phyloP scores from a whole-genome alignment of 202 grass and related monocot genomes.

The Schoenoplectus tabernaemontani region DNA sequence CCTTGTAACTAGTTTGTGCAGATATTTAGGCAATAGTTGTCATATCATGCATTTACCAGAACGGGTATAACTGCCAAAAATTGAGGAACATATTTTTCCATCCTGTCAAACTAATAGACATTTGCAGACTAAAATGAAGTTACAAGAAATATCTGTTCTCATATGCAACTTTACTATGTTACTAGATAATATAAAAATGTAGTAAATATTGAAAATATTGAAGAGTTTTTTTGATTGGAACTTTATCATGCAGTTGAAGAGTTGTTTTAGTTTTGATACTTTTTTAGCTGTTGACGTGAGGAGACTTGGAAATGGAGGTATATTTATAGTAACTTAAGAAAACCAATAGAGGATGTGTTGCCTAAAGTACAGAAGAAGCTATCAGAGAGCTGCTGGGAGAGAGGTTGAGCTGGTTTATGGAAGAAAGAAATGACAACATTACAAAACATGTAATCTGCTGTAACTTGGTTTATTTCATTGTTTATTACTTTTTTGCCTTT shows the following conservation, averaged over 20 bases:
- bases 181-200: not conserved
- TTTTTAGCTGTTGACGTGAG: constrained; percentile 87
- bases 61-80: too few species aligned
- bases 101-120: not conserved
- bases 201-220: not conserved
- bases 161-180: not conserved
- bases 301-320: constrained; percentile 78
- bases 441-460: constrained; percentile 57
- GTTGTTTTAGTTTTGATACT: constrained; percentile 85
- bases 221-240: not conserved
- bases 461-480: not conserved
- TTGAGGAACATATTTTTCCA: too few species aligned
- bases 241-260: constrained; percentile 61
- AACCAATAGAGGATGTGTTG: constrained; percentile 63
- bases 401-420: constrained; percentile 96
- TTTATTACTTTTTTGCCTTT: not conserved
- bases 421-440: constrained; percentile 65
- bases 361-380: constrained; percentile 92
- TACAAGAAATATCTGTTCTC: not conserved
- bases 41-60: too few species aligned
- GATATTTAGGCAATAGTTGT: too few species aligned
- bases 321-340: constrained; percentile 89
- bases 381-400: constrained; percentile 55
- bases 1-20: too few species aligned
- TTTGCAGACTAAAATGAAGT: not conserved